Evolutionary conservation across 768 basidiomycete genomes (phyloP), one percentile per base, ranked within the genome.

Genomic region (Termitomyces sp.): DNA sequence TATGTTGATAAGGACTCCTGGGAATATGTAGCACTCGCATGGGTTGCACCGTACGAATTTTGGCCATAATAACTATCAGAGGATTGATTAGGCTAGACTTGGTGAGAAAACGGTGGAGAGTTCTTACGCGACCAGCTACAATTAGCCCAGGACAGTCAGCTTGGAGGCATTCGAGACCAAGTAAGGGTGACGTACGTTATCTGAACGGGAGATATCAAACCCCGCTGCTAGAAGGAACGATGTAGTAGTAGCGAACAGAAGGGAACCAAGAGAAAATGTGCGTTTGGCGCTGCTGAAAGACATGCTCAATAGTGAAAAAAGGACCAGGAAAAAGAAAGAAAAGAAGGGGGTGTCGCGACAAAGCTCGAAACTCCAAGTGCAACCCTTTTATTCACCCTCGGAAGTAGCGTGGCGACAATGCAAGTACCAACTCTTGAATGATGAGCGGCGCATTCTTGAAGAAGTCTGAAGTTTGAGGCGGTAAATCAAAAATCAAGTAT

Each of bases 61-160:
- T 90, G 87, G 58, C 89, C 89, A 84, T 85, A 89, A 69, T 88
- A 89, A 33, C 86, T 88, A 69, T 48, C n/a, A 36, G 28, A 39
- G 28, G 32, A 49, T 24, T 28, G 12, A 55, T 57, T 57, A 53
- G 48, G 32, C 22, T 24, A 32, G 12, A 49, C 20, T 46, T 44
- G 20, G 15, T n/a, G 13, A 45, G 28, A 12, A 2, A 39, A 59
- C 1, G 16, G 35, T 8, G 9, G n/a, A 0, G 18, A 44, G 33
- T 22, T 39, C 81, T 68, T 73, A 86, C 84, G 86, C 81, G 40
- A 76, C 86, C 46, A 85, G 77, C 86, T 87, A 52, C 4, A 20
- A 38, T 42, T 15, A 28, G 13, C 20, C 36, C 7, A 42, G 2
- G 22, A 33, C 38, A 35, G 15, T 64, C 12, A 59, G 36, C 28